Percentiles rank a stretch among this genome's conserved stretches.
These are phyloP conservation scores for Plenodomus lindquistii DNA, from an alignment of 2,329 filamentous ascomycete genomes.

Conservation along the genomic window DNA sequence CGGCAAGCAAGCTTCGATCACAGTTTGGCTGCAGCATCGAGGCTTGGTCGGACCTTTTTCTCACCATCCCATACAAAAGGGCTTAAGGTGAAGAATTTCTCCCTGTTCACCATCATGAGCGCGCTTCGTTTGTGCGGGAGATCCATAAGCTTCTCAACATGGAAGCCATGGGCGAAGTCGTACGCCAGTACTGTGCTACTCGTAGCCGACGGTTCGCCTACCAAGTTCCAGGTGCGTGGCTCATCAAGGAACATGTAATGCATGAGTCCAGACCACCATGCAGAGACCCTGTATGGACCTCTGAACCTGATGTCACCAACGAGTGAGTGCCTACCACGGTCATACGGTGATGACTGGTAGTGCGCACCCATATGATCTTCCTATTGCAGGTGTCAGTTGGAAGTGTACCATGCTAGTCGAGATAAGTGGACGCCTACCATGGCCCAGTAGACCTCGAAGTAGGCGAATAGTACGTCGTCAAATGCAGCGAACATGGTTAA, in stretches of 20 bases:
- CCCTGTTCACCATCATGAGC: conserved; percentile 66
- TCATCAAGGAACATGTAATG: conserved; percentile 65
- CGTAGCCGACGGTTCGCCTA: conserved; percentile 73
- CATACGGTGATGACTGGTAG: conserved; percentile 59
- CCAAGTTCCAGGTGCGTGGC: conserved; percentile 57
- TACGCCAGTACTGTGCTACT: conserved; percentile 73
- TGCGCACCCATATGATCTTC: conserved; percentile 65
- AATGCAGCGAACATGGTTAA: conserved; percentile 72
- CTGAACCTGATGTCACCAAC: conserved; percentile 61
- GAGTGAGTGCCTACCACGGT: conserved; percentile 64
- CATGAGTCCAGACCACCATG: conserved; percentile 62
- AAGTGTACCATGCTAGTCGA: neutral
- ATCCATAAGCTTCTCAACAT: conserved; percentile 72
- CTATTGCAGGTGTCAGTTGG: conserved; percentile 36
- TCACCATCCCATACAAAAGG: conserved; percentile 53
- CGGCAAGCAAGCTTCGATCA: conserved; percentile 7
- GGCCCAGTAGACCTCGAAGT: conserved; percentile 82
- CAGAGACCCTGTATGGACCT: conserved; percentile 59
- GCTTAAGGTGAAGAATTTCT: conserved; percentile 71
- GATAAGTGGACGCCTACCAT: conserved; percentile 51
- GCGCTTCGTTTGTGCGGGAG: conserved; percentile 73
- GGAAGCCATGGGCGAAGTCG: conserved; percentile 74
- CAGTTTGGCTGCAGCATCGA: conserved; percentile 39
- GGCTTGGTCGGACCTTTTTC: conserved; percentile 38
- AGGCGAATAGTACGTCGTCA: conserved; percentile 71